Evolutionary conservation across 176 grass and related monocot species (phyloP), one percentile per base, ranked within the genome.

Genomic region (Elaeis guineensis): DNA sequence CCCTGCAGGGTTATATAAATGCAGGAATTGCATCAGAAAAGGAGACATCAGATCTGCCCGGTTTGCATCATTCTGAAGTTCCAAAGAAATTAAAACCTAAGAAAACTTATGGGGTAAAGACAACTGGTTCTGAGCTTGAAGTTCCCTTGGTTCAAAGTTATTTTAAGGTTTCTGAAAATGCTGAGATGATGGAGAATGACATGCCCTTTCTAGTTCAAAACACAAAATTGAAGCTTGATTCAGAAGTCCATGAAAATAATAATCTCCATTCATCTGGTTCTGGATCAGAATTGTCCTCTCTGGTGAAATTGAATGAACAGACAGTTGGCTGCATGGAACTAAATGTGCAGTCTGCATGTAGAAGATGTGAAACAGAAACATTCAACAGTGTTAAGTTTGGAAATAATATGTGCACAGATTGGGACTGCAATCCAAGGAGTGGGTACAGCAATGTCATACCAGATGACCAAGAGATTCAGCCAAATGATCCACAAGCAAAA

Each of bases 1-100:
- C 64, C 49, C 30, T 50, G 6, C 65, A 98, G 93, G 88, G 93
- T 68, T 89, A 86, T 66, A 98, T 98, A 89, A 98, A 98, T 92
- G 54, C 93, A 67, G 93, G 93, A 71, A 85, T 98, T 64, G 82
- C 85, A 59, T 97, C 75, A 30, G 57, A 71, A 51, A 81, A 87
- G 32, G 64, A 64, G 30, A 19, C 12, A 25, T 54, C 61, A 54
- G 77, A 35, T 16, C 55, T 26, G 16, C 16, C 4, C 11, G 66
- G 49, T 75, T 5, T 52, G 63, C 24, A 49, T 64, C 66, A 54
- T 76, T 72, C 50, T 54, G 77, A 81, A 80, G 58, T 59, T 79
- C 28, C 71, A 64, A 69, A 83, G 67, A 49, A 64, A 72, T 49
- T 49, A 19, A 81, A 65, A 63, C 16, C 69, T n/a, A 72, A 75